A percentile compares a stretch with the other conserved stretches of the same genome.
These are phyloP conservation scores for Candida insectorum DNA, from an alignment of 805 yeast genomes.

Conservation along the genomic window DNA sequence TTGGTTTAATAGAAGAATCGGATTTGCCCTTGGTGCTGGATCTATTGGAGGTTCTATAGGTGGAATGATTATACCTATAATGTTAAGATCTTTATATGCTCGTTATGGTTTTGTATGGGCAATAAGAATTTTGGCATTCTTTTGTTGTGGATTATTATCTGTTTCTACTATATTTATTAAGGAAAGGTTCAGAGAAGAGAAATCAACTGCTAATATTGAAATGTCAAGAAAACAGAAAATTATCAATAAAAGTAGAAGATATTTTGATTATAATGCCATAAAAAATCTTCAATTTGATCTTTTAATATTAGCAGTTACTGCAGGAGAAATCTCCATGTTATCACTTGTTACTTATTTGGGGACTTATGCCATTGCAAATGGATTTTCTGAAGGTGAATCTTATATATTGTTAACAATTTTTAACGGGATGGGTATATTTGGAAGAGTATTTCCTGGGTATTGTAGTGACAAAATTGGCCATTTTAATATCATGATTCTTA, in stretches of 20 bases:
- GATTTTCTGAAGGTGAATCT: slow-evolving; percentile 40
- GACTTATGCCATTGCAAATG: slow-evolving; percentile 53
- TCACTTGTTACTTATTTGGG: slow-evolving; percentile 53
- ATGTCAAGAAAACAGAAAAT: slow-evolving; percentile 1
- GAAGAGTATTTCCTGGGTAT: slow-evolving; percentile 54
- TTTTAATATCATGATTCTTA: slow-evolving; percentile 52
- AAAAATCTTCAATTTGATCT: slow-evolving; percentile 33
- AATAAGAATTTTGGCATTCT: slow-evolving; percentile 43
- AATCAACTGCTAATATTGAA: not conserved
- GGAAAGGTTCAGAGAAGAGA: slow-evolving; percentile 17
- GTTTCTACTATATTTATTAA: slow-evolving; percentile 24
- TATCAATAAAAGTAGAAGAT: slow-evolving; percentile 8
- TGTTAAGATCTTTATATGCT: slow-evolving; percentile 43
- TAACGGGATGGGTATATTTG: slow-evolving; percentile 46
- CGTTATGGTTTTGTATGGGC: slow-evolving; percentile 61
- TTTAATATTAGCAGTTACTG: slow-evolving; percentile 38
- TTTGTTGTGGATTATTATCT: slow-evolving; percentile 24
- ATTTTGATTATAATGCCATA: slow-evolving; percentile 36
- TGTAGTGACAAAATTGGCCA: slow-evolving; percentile 54
- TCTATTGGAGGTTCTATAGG: slow-evolving; percentile 68
- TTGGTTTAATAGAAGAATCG: slow-evolving; percentile 59
- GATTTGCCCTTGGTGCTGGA: slow-evolving; percentile 50
- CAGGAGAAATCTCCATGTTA: slow-evolving; percentile 51
- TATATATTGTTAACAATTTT: slow-evolving; percentile 45
- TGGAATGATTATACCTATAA: slow-evolving; percentile 58